These are phyloP conservation scores for Boletus rufocinnamomeus DNA, from an alignment of 768 basidiomycete genomes.

Conservation along the genomic window DNA sequence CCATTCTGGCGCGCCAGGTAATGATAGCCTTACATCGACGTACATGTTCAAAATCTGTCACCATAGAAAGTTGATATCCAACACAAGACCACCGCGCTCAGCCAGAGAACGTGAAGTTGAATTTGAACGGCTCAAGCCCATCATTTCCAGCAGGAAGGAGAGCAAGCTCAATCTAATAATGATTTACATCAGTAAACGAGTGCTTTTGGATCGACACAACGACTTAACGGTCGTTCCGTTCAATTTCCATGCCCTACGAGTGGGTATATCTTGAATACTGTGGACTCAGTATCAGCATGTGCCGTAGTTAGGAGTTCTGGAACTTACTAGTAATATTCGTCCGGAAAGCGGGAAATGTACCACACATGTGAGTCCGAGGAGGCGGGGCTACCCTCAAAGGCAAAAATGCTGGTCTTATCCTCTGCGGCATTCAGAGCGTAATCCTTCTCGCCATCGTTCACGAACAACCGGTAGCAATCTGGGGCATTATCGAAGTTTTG, in stretches of 20 bases:
- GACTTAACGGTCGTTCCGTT: slow-evolving; percentile 5
- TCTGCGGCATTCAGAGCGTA: slow-evolving; percentile 1
- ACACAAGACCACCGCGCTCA: background rate
- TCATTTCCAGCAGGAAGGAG: slow-evolving; percentile 3
- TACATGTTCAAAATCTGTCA: background rate
- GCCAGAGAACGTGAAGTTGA: slow-evolving; percentile 5
- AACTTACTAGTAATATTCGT: slow-evolving; percentile 5
- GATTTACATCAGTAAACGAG: background rate
- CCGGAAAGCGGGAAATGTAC: slow-evolving; percentile 3
- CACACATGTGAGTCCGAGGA: slow-evolving; percentile 12
- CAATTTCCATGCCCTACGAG: slow-evolving; percentile 10
- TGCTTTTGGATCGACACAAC: background rate
- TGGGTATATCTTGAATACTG: slow-evolving; percentile 5
- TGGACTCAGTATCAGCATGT: background rate
- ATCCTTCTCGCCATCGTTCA: slow-evolving; percentile 11
- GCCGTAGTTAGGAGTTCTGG: background rate
- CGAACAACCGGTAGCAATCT: slow-evolving; percentile 13
- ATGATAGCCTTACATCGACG: background rate
- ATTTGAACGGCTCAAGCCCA: slow-evolving; percentile 11
- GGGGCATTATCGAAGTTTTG: slow-evolving; percentile 8
- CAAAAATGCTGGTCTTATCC: background rate
- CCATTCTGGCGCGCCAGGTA: background rate
- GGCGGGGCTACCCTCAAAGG: slow-evolving; percentile 1
- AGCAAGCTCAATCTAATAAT: slow-evolving; percentile 8
- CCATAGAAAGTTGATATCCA: background rate